A percentile compares a stretch with the other conserved stretches of the same genome.
Conservation (phyloP, 192 early-diverging fungal genomes). For the Coemansia sp. region DNA sequence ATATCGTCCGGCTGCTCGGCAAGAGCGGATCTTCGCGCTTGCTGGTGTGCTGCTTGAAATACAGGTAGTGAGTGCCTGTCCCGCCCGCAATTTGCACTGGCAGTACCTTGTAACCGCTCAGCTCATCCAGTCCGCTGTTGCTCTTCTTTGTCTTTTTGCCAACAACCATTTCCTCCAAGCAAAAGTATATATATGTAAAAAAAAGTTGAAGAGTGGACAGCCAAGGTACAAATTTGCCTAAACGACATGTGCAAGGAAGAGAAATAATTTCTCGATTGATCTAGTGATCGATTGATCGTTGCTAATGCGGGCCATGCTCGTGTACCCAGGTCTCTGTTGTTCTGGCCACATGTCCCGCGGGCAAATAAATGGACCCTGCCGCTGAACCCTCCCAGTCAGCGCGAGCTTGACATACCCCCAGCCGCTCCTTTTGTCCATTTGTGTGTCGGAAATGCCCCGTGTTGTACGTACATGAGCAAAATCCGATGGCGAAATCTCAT, state of each 20-base stretch:
- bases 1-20: slow-evolving; percentile 68
- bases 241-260: not conserved
- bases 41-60: slow-evolving; percentile 60
- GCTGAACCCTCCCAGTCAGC: not conserved
- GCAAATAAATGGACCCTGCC: not conserved
- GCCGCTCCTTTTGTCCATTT: not conserved
- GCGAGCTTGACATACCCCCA: not conserved
- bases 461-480: not conserved
- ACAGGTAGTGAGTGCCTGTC: slow-evolving; percentile 54
- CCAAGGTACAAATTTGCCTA: not conserved
- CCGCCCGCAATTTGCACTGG: slow-evolving; percentile 49
- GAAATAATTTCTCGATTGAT: not conserved
- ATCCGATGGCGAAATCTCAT: not conserved
- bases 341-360: not conserved
- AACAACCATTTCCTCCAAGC: slow-evolving; percentile 19
- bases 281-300: not conserved
- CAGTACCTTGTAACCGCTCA: slow-evolving; percentile 60
- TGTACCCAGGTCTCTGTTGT: not conserved
- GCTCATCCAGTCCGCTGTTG: slow-evolving; percentile 42
- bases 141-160: slow-evolving; percentile 24
- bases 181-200: not conserved
- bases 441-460: not conserved
- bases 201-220: not conserved
- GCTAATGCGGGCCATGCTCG: too few relatives aligned
- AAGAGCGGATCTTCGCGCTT: slow-evolving; percentile 47